Conservation (phyloP, 768 basidiomycete genomes). For the Mrakia frigida region DNA sequence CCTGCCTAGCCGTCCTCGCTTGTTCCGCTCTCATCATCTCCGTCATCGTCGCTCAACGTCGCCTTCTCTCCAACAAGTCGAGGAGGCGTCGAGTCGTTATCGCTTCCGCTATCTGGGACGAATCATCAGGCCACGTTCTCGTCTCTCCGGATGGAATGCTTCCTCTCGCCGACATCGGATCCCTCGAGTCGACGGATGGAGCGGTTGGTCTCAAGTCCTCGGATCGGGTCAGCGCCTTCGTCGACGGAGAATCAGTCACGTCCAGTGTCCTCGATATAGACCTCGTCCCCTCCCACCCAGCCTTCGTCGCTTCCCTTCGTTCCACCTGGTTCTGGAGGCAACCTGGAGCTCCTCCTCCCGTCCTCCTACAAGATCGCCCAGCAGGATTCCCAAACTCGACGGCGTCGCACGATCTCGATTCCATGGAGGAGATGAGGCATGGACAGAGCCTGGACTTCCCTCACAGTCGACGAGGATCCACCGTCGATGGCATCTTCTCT, state of each 20-base stretch:
- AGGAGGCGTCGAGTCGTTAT: constrained; percentile 43
- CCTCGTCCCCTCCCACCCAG: constrained; percentile 42
- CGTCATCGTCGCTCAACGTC: constrained; percentile 38
- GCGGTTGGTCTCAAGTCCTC: not conserved
- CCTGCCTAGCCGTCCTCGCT: constrained; percentile 42
- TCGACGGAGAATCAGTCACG: constrained; percentile 32
- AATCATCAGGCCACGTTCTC: constrained; percentile 40
- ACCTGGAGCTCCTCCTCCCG: not conserved
- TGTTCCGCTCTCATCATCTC: constrained; percentile 42
- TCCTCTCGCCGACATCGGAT: constrained; percentile 43
- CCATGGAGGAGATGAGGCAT: not conserved
- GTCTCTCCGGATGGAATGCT: constrained; percentile 44
- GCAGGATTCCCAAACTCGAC: not conserved
- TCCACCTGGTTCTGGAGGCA: constrained; percentile 44
- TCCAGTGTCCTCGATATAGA: constrained; percentile 44
- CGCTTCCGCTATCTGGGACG: constrained; percentile 42
- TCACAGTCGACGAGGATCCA: not conserved
- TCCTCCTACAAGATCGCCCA: not conserved
- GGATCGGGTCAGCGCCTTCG: constrained; percentile 1
- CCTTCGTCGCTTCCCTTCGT: constrained; percentile 43
- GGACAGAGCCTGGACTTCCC: not conserved
- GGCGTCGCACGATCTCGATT: not conserved
- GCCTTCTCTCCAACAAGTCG: constrained; percentile 34
- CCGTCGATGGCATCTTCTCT: not conserved
- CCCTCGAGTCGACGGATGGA: constrained; percentile 6